Base-by-base conservation (phyloP, 352 stramenopile genomes). In the Plasmopara halstedii region DNA sequence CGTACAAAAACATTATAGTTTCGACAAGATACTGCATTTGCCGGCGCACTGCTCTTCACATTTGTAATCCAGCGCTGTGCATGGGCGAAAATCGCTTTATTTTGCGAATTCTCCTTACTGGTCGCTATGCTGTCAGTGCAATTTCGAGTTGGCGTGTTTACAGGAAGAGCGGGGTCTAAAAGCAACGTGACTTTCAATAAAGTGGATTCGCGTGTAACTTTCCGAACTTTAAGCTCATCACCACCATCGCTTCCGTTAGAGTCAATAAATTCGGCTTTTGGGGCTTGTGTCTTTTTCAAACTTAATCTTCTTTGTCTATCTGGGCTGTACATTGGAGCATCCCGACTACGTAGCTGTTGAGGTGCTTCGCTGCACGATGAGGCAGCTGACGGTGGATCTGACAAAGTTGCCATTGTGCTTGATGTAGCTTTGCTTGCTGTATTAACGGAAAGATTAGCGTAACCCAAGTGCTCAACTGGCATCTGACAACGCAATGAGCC, bases 131-230 rank as follows among this genome's bases (percentile, higher is more conserved):
- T 77, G 38, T 70, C 38, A 26, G 53, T 23, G 10, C 43, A 18
- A 44, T 46, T 38, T 8, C 15, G 5, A n/a, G 37, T 3, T n/a
- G 19, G 19, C 8, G 32, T 51, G 5, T 35, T 17, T 15, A 57
- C 51, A 8, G 77, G 68, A 36, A 96, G 68, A 22, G 89, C 48
- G 8, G 88, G 86, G 39, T 96, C 83, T 15, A 96, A 58, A n/a
- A 83, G 93, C 43, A 93, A 60, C 64, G 88, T 89, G 14, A 96
- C 47, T 42, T 83, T 82, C 8, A 97, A 53, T 47, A 83, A 95
- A 8, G 85, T 94, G 25, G 74, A 70, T 42, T 81, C 64, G 2
- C 80, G 73, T 35, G 73, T 73, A 49, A 58, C 46, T 38, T 66
- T 42, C 13, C 69, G 56, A 10, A 64, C 62, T 19, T 56, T 52